Percentiles rank a stretch among this genome's conserved stretches.
phyloP scores from a whole-genome alignment of 2,329 filamentous ascomycete species.

The Aspergillus felis region DNA sequence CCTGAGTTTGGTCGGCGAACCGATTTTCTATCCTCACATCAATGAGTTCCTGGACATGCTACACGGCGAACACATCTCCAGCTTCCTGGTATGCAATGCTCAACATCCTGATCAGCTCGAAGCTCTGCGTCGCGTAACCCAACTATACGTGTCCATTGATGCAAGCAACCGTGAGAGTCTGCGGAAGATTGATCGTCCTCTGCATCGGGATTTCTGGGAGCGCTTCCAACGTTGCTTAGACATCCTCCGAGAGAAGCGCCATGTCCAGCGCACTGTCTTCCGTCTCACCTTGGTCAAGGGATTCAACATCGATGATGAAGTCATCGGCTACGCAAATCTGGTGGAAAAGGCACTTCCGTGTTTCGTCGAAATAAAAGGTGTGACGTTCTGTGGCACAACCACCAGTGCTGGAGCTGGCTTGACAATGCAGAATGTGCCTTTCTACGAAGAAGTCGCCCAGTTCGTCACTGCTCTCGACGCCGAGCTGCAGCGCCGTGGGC shows the following conservation, averaged over 20 bases:
- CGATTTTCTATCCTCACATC: slow-evolving; percentile 98
- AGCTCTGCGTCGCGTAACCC: slow-evolving; percentile 78
- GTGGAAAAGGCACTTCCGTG: slow-evolving; percentile 82
- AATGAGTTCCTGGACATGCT: slow-evolving; percentile 84
- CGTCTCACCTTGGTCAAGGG: slow-evolving; percentile 93
- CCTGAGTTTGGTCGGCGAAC: slow-evolving; percentile 86
- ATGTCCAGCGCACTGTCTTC: slow-evolving; percentile 88
- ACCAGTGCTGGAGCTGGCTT: slow-evolving; percentile 79
- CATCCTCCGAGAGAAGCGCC: slow-evolving; percentile 77
- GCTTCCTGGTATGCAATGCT: slow-evolving; percentile 94
- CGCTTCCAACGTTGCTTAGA: slow-evolving; percentile 87
- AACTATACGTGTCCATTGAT: slow-evolving; percentile 95
- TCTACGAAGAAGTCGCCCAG: slow-evolving; percentile 82
- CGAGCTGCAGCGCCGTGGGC: slow-evolving; percentile 64
- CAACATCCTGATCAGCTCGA: slow-evolving; percentile 91
- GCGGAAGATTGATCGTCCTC: slow-evolving; percentile 81
- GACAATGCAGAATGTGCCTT: slow-evolving; percentile 96
- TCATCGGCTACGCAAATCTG: slow-evolving; percentile 81
- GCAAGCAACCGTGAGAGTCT: slow-evolving; percentile 86
- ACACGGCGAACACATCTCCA: slow-evolving; percentile 81
- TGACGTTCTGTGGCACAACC: slow-evolving; percentile 92
- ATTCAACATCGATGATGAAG: slow-evolving; percentile 95
- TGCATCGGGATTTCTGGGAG: slow-evolving; percentile 97
- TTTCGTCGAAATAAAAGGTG: slow-evolving; percentile 93
- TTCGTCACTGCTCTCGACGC: slow-evolving; percentile 74